Base-by-base conservation (phyloP, 495 filamentous ascomycete species). In the Pyronema omphalodes region DNA sequence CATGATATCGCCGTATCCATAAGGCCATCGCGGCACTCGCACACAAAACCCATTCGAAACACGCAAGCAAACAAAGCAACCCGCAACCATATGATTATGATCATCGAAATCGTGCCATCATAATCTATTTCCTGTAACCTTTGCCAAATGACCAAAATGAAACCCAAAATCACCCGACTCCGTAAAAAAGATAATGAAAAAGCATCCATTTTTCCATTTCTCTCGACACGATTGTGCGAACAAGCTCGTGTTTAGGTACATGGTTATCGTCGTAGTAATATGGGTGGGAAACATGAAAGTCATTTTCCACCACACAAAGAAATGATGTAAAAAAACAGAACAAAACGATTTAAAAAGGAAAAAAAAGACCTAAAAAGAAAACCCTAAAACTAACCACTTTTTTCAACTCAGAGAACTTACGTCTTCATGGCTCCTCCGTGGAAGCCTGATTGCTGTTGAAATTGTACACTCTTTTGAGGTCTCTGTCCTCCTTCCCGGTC, bases 361-460 rank as follows among this genome's bases (percentile, higher is more conserved):
- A 39, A 36, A 35, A n/a, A 39, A 44, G 34, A 57, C 37, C 56
- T 35, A 52, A 57, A 34, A 62, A 56, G 40, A 44, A 50, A 57
- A 48, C 54, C 53, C 37, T 56, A 50, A 54, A 51, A 52, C 37
- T 19, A 61, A 56, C 18, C 47, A 50, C 47, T 36, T 6, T 53
- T 46, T 29, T 23, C 39, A 14, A 7, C 41, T 9, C 15, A 35
- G 34, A 50, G 47, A 44, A 53, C 61, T 41, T 65, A 65, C 44
- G 62, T 58, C 49, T 59, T 65, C 57, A 65, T 64, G 8, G 62
- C 62, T 61, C 62, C 62, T 37, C 62, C 61, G 33, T 61, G 62
- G 62, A 64, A 65, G 62, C 61, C 61, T 34, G 61, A 63, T 37
- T 64, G 61, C 60, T 63, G 60, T 45, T 63, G 65, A 46, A 64